Conservation (phyloP, 2,329 filamentous ascomycete genomes). For the Aureobasidium uvarum region DNA sequence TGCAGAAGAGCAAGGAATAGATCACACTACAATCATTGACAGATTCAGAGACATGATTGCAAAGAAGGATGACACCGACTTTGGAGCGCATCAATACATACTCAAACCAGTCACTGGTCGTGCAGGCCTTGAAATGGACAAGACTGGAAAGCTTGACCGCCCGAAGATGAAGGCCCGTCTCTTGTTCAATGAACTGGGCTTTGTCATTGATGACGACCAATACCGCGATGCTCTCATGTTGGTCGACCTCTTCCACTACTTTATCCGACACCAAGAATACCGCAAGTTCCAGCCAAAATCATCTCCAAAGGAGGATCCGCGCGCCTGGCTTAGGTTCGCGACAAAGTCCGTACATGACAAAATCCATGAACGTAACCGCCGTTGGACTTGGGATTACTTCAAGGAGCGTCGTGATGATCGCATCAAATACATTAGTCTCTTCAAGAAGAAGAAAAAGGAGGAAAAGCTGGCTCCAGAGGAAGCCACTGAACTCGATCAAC, state of each 20-base stretch:
- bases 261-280: constrained; percentile 96
- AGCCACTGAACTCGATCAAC: constrained; percentile 64
- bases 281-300: constrained; percentile 87
- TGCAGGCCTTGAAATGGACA: constrained; percentile 92
- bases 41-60: constrained; percentile 78
- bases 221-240: constrained; percentile 98
- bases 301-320: constrained; percentile 81
- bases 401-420: constrained; percentile 89
- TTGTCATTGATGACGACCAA: constrained; percentile 96
- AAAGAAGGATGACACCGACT: constrained; percentile 59
- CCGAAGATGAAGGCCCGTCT: constrained; percentile 89
- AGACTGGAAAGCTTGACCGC: constrained; percentile 73
- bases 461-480: constrained; percentile 67
- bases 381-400: constrained; percentile 97
- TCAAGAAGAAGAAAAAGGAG: constrained; percentile 85
- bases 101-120: constrained; percentile 93
- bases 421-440: constrained; percentile 82
- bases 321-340: constrained; percentile 89
- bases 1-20: constrained; percentile 58
- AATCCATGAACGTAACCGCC: constrained; percentile 88
- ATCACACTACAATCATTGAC: constrained; percentile 73
- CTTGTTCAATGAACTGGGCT: constrained; percentile 94
- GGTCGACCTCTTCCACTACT: constrained; percentile 97
- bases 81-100: constrained; percentile 79
- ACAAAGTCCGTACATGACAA: constrained; percentile 85